These are phyloP conservation scores for Trichoderma sp. DNA, from an alignment of 2,329 filamentous ascomycete genomes.

Conservation along the genomic window DNA sequence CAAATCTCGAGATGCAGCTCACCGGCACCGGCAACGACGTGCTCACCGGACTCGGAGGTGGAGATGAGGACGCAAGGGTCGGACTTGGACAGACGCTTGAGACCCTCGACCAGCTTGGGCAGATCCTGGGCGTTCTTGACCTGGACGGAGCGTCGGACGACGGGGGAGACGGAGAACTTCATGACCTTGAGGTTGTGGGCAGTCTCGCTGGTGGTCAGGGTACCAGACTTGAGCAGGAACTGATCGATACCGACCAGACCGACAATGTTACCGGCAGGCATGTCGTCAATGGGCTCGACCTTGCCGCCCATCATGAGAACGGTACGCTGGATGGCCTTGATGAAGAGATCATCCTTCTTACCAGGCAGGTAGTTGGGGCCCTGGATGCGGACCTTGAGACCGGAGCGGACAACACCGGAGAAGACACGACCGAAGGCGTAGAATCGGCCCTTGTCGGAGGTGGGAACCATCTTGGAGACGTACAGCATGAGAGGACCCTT, in stretches of 20 bases:
- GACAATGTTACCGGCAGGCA: conserved; percentile 99
- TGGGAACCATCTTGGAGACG: conserved; percentile 99
- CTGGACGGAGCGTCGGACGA: conserved; percentile 97
- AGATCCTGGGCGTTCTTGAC: conserved; percentile 99
- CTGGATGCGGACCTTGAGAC: conserved; percentile 99
- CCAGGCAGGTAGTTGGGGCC: conserved; percentile 97
- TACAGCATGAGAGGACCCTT: conserved; percentile 99
- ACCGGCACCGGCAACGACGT: conserved; percentile 98
- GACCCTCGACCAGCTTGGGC: conserved; percentile 99
- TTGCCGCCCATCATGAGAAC: conserved; percentile 99
- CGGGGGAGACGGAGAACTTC: conserved; percentile 99
- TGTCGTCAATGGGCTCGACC: conserved; percentile 98
- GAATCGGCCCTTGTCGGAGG: conserved; percentile 99
- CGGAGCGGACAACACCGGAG: conserved; percentile 94
- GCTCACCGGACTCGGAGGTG: conserved; percentile 92
- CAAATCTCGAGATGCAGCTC: conserved; percentile 99
- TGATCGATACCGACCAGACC: conserved; percentile 99
- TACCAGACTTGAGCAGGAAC: conserved; percentile 99
- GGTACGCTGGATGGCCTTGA: conserved; percentile 99
- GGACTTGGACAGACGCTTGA: conserved; percentile 99
- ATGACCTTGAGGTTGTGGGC: conserved; percentile 99
- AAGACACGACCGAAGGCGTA: conserved; percentile 99
- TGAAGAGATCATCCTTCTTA: conserved; percentile 98
- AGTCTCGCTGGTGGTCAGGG: conserved; percentile 92
- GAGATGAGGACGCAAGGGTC: conserved; percentile 95